Evolutionary conservation across 2,329 filamentous ascomycete genomes (phyloP).

Genomic region (Clonostachys solani): DNA sequence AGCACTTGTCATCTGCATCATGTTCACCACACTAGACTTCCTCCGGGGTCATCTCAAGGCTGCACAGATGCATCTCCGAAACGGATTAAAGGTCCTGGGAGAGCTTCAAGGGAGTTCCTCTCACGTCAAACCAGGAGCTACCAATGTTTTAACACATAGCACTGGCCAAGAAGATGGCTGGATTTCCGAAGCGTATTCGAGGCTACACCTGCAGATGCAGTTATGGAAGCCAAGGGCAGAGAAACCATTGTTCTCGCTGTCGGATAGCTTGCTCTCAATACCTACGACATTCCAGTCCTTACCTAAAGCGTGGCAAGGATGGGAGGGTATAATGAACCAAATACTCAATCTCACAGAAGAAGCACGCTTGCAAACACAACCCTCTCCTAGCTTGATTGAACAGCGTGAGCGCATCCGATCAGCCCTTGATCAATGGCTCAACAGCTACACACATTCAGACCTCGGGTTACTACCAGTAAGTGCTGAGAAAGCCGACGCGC

Average conservation of each 20-base stretch:
- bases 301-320: background rate
- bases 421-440: conserved; percentile 12
- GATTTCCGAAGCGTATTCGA: conserved; percentile 34
- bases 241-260: too few species aligned
- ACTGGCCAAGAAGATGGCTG: conserved; percentile 20
- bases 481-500: conserved; percentile 1
- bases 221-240: conserved; percentile 8
- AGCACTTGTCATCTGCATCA: conserved; percentile 28
- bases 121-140: too few species aligned
- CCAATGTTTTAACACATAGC: too few species aligned
- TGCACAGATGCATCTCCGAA: conserved; percentile 34
- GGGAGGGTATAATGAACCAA: background rate
- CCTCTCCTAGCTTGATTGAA: too few species aligned
- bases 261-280: too few species aligned
- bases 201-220: conserved; percentile 18
- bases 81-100: conserved; percentile 30
- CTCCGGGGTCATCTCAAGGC: conserved; percentile 27
- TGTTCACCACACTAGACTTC: conserved; percentile 27
- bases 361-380: background rate
- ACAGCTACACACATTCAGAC: too few species aligned
- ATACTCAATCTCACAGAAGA: background rate
- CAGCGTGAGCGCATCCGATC: conserved; percentile 1
- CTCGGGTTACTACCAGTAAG: too few species aligned
- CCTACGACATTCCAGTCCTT: background rate
- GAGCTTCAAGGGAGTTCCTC: conserved; percentile 3